Conservation (phyloP, 2,329 filamentous ascomycete species). For the Aspergillus pseudonomiae region DNA sequence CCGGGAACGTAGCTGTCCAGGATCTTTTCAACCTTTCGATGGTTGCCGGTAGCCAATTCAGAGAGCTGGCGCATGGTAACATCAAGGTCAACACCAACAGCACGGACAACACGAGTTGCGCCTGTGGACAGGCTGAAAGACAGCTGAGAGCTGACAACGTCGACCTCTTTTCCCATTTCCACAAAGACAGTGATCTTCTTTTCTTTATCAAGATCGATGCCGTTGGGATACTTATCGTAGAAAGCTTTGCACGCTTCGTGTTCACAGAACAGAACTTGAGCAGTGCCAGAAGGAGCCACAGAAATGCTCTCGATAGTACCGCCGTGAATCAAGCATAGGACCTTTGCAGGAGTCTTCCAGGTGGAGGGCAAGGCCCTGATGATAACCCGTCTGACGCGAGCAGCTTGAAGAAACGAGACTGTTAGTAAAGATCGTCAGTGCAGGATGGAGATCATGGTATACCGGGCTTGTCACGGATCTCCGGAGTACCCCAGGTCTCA, state of each 20-base stretch:
- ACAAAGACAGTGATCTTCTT: conserved; percentile 37
- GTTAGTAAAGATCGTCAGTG: conserved; percentile 2
- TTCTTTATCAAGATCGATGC: conserved; percentile 38
- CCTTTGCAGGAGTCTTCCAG: conserved; percentile 33
- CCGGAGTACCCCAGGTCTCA: conserved; percentile 34
- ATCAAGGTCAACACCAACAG: conserved; percentile 45
- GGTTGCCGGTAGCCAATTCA: conserved; percentile 42
- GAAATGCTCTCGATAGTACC: conserved; percentile 41
- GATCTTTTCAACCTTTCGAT: conserved; percentile 51
- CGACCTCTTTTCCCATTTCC: conserved; percentile 43
- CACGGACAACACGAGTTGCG: conserved; percentile 51
- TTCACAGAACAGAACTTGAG: conserved; percentile 41
- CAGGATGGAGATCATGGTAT: conserved; percentile 5
- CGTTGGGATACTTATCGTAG: conserved; percentile 39
- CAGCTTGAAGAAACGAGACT: conserved; percentile 17
- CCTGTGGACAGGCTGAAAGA: conserved; percentile 43
- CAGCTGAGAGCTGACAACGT: conserved; percentile 46
- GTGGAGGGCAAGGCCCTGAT: conserved; percentile 40
- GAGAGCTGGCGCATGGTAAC: conserved; percentile 41
- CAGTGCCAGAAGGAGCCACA: conserved; percentile 25
- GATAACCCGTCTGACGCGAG: conserved; percentile 35
- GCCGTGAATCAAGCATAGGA: conserved; percentile 43
- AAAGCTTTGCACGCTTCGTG: conserved; percentile 39
- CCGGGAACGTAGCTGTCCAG: conserved; percentile 42
- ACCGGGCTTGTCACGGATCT: conserved; percentile 31